A percentile compares a stretch with the other conserved stretches of the same genome.
Conservation (phyloP, 495 filamentous ascomycete genomes). For the Neurospora sp. region DNA sequence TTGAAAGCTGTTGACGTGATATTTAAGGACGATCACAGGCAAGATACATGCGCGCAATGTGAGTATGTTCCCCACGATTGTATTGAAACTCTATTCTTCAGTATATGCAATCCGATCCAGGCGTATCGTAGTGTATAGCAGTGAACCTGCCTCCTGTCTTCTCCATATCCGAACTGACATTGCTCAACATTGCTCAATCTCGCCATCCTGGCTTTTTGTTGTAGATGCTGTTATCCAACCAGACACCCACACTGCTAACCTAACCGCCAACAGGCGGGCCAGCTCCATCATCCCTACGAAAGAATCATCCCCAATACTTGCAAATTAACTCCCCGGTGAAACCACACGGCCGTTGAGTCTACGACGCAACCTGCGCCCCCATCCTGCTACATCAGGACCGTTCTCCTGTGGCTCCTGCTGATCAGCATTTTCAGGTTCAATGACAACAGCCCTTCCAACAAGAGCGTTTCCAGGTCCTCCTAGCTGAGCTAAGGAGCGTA, state of each 20-base stretch:
- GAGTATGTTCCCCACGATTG: neutral
- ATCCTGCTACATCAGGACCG: neutral
- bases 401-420: neutral
- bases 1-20: neutral
- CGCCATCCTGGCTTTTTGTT: neutral
- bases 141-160: neutral
- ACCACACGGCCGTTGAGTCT: neutral
- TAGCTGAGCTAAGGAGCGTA: neutral
- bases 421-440: neutral
- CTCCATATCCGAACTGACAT: neutral
- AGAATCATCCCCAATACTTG: neutral
- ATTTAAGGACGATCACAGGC: neutral
- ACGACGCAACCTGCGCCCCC: neutral
- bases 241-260: neutral
- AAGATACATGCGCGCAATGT: neutral
- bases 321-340: neutral
- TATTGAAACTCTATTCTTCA: neutral
- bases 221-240: neutral
- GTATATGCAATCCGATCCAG: neutral
- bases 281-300: neutral
- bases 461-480: neutral
- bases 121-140: neutral
- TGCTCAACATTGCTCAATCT: neutral
- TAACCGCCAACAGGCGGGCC: no score
- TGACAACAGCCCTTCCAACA: neutral